phyloP scores from a whole-genome alignment of 352 stramenopile species.

The Pythium brachiatum region DNA sequence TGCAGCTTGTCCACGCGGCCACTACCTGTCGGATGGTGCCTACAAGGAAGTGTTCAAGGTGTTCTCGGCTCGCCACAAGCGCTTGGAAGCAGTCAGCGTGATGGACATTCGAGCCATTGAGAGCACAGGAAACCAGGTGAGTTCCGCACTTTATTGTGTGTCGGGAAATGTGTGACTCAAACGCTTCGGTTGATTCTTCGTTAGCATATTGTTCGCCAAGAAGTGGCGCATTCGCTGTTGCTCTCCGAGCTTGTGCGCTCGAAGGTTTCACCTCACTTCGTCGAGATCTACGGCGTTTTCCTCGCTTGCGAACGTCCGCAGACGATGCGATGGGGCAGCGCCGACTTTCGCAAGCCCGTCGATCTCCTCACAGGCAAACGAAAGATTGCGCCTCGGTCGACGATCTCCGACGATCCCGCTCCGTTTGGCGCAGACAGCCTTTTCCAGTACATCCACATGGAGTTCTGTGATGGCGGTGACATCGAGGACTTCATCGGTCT shows the following conservation, averaged over 20 bases:
- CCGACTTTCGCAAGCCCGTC: constrained; percentile 58
- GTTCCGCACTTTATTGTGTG: neutral
- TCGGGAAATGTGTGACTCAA: neutral
- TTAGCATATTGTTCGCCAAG: constrained; percentile 86
- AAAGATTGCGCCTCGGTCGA: constrained; percentile 16
- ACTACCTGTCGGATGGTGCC: constrained; percentile 78
- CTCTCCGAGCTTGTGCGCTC: constrained; percentile 86
- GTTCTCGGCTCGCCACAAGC: constrained; percentile 49
- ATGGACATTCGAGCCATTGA: constrained; percentile 93
- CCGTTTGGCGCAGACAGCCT: constrained; percentile 25
- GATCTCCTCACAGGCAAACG: constrained; percentile 43
- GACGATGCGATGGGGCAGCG: constrained; percentile 56
- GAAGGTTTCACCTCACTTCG: constrained; percentile 93
- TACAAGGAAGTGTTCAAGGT: constrained; percentile 92
- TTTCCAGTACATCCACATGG: constrained; percentile 98
- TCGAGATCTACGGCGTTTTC: constrained; percentile 91
- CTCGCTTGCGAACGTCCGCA: constrained; percentile 66
- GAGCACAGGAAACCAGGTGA: constrained; percentile 83
- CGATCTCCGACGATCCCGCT: constrained; percentile 1
- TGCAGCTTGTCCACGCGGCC: constrained; percentile 48
- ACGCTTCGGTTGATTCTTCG: neutral
- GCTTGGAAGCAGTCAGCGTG: constrained; percentile 78
- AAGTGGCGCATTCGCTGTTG: constrained; percentile 93
- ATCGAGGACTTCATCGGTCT: constrained; percentile 94
- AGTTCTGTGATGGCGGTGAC: constrained; percentile 96